Evolutionary conservation across 2,329 filamentous ascomycete genomes (phyloP).

Genomic region (Pyrenophora tritici-repentis): DNA sequence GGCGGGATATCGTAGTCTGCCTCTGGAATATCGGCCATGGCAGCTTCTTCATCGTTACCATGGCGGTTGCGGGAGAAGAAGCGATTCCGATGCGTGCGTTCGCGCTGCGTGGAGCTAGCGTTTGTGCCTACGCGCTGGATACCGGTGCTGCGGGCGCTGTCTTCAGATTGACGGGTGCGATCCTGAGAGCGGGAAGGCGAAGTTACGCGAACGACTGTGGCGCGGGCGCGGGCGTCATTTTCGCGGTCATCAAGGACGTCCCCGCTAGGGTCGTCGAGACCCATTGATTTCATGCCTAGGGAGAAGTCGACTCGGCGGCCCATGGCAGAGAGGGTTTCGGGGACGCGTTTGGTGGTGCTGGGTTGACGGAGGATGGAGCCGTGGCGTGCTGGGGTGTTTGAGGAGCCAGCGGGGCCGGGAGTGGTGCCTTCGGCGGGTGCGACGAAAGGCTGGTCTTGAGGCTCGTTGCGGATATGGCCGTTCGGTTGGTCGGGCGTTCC

Average conservation of each 20-base stretch:
- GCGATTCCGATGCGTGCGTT: slow-evolving; percentile 60
- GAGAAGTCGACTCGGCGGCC: slow-evolving; percentile 72
- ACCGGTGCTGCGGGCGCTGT: slow-evolving; percentile 41
- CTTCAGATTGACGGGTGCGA: slow-evolving; percentile 36
- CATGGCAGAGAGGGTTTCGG: slow-evolving; percentile 63
- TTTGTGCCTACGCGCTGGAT: slow-evolving; percentile 46
- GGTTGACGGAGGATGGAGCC: slow-evolving; percentile 62
- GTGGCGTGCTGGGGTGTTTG: slow-evolving; percentile 31
- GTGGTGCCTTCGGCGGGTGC: slow-evolving; percentile 32
- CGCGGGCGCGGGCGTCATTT: slow-evolving; percentile 41
- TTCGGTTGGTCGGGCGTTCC: slow-evolving; percentile 53
- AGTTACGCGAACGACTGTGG: slow-evolving; percentile 47
- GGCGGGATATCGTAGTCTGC: slow-evolving; percentile 22
- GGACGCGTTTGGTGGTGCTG: slow-evolving; percentile 52
- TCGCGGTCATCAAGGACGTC: slow-evolving; percentile 67
- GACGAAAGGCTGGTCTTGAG: slow-evolving; percentile 52
- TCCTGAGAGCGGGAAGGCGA: slow-evolving; percentile 44
- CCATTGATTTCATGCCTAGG: slow-evolving; percentile 66
- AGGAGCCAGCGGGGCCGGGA: no score
- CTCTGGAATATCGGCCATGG: slow-evolving; percentile 55
- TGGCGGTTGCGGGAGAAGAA: slow-evolving; percentile 61
- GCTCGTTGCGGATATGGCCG: slow-evolving; percentile 43
- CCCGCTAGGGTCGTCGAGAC: slow-evolving; percentile 62
- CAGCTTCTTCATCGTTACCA: slow-evolving; percentile 50
- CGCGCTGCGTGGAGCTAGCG: slow-evolving; percentile 34